A percentile compares a stretch with the other conserved stretches of the same genome.
Conservation (phyloP, 768 basidiomycete species). For the Panaeolus papilionaceus region DNA sequence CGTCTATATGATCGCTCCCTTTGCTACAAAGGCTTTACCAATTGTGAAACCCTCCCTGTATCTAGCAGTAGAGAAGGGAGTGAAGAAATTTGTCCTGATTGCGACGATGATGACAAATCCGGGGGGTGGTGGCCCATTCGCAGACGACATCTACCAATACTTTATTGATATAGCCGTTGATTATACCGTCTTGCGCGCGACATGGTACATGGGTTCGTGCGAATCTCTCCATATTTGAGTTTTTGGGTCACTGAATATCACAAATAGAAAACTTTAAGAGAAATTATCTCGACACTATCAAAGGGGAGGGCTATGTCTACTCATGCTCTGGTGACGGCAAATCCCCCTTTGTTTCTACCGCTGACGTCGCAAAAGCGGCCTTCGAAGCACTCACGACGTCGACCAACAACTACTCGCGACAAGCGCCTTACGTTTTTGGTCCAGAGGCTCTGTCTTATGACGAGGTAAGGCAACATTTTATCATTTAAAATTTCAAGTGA, state of each 20-base stretch:
- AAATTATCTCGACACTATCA: neutral
- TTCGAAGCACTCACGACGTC: slow-evolving; percentile 32
- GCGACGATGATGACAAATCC: slow-evolving; percentile 21
- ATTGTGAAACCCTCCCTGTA: slow-evolving; percentile 32
- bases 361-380: slow-evolving; percentile 32
- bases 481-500: neutral
- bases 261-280: neutral
- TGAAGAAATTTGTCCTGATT: slow-evolving; percentile 33
- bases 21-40: slow-evolving; percentile 19
- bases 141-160: slow-evolving; percentile 13
- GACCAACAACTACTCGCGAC: slow-evolving; percentile 26
- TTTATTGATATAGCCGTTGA: slow-evolving; percentile 24
- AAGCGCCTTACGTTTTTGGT: slow-evolving; percentile 31
- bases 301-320: slow-evolving; percentile 23
- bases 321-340: slow-evolving; percentile 28
- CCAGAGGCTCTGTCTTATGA: slow-evolving; percentile 36
- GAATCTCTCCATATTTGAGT: neutral
- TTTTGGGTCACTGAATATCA: neutral
- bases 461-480: slow-evolving; percentile 23
- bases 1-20: slow-evolving; percentile 31
- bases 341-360: slow-evolving; percentile 30
- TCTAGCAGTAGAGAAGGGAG: slow-evolving; percentile 28
- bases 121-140: neutral
- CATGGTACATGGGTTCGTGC: slow-evolving; percentile 27
- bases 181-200: slow-evolving; percentile 31